phyloP scores from a whole-genome alignment of 768 basidiomycete species.

The Suillus lakei region DNA sequence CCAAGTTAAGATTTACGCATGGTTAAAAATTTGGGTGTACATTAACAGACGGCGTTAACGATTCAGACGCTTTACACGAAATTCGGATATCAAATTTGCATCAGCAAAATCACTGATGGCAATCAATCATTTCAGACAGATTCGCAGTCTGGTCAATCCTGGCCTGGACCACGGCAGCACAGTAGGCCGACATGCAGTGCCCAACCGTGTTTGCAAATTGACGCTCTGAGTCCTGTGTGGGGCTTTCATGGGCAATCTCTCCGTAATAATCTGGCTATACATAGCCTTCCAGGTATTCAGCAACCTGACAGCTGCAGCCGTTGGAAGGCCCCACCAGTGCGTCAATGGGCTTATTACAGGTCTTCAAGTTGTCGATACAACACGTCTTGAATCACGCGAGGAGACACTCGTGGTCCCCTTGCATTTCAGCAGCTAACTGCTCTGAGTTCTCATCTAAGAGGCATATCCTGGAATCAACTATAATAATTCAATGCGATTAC shows the following conservation, averaged over 20 bases:
- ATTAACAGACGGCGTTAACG: neutral
- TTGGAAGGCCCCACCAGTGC: neutral
- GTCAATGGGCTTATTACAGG: neutral
- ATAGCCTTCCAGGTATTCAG: neutral
- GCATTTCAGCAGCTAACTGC: neutral
- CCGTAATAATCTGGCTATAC: neutral
- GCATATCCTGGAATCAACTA: neutral
- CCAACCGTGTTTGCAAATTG: neutral
- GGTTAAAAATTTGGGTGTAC: neutral
- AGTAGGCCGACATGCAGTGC: neutral
- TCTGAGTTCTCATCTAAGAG: neutral
- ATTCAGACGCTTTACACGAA: neutral
- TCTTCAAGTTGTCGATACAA: neutral
- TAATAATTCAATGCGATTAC: neutral
- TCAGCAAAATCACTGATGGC: neutral
- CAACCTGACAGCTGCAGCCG: neutral
- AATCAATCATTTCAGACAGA: neutral
- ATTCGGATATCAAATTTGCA: neutral
- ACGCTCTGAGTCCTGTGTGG: neutral
- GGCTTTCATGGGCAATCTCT: neutral
- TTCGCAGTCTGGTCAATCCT: neutral
- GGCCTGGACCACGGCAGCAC: neutral
- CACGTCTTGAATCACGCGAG: neutral
- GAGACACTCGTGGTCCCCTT: neutral
- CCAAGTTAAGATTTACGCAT: neutral